A percentile compares a stretch with the other conserved stretches of the same genome.
Evolutionary conservation across 1,284 basidiomycete genomes (phyloP).

Genomic region (Cutaneotrichosporon spelunceum): DNA sequence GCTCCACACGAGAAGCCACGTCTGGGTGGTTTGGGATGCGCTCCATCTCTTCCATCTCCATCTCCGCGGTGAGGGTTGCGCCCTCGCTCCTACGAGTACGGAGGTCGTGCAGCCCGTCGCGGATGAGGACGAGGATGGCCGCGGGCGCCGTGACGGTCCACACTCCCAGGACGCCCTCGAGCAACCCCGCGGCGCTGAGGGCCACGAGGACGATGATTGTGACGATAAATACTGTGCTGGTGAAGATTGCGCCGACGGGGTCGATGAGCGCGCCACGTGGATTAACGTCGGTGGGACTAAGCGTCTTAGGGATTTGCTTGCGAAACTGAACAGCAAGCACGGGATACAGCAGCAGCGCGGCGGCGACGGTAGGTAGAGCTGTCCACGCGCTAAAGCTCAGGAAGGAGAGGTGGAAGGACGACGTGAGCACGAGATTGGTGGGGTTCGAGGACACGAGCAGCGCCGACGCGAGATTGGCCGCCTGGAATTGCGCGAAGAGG

Average conservation of each 20-base stretch:
- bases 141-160: conserved; percentile 78
- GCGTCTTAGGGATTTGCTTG: conserved; percentile 2
- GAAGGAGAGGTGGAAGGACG: conserved; percentile 51
- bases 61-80: background rate
- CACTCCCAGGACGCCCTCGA: conserved; percentile 65
- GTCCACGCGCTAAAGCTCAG: conserved; percentile 51
- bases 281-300: conserved; percentile 47
- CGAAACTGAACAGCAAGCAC: conserved; percentile 29
- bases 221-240: conserved; percentile 54
- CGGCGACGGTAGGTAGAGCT: conserved; percentile 48
- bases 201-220: conserved; percentile 61
- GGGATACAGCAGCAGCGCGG: conserved; percentile 46
- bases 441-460: conserved; percentile 55
- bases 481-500: conserved; percentile 66
- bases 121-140: conserved; percentile 66
- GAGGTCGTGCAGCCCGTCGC: conserved; percentile 64
- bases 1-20: background rate
- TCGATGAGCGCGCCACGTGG: conserved; percentile 56
- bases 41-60: conserved; percentile 6
- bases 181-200: conserved; percentile 56
- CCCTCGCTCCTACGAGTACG: background rate
- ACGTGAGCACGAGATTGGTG: conserved; percentile 55
- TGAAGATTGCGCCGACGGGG: conserved; percentile 56
- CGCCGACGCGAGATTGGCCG: conserved; percentile 68
- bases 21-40: background rate